Base-by-base conservation (phyloP, 164 flowering plant genomes). In the Chloranthus sessilifolius region DNA sequence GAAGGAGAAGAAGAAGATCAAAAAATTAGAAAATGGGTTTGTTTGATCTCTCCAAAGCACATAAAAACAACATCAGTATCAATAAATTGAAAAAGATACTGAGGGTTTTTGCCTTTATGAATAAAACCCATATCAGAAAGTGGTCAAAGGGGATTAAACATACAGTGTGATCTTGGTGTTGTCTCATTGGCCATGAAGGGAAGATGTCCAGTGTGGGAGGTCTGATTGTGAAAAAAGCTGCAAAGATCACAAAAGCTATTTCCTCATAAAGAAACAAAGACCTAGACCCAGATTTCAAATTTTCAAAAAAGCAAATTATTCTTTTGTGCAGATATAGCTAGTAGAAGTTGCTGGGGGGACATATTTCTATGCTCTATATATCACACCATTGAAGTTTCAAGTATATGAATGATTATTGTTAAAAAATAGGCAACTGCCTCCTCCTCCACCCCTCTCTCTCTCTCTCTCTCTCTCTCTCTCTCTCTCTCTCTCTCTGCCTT, bases 351-450 rank as follows among this genome's bases (percentile, higher is more conserved):
- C 58, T 21, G 38, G 25, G 52, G 61, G 66, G 68, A 52, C 65
- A 73, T 53, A 58, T 79, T 82, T 72, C 85, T 63, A 49, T 43
- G 56, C 76, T 73, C 77, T 76, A 65, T 66, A 50, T 66, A 77
- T 76, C 87, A 79, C 75, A 67, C 75, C 73, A 77, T 77, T 77
- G 68, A 65, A 74, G 61, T 60, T 56, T 66, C 56, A 64, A 36
- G 59, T 67, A 52, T 64, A 46, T 58, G 68, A 67, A 87, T 91
- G 80, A 87, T 85, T 78, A 67, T 72, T 31, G 56, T 62, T 47
- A 59, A 61, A 53, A 61, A 83, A 83, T 77, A 71, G 65, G 90
- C n/a, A 72, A 80, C 38, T 47, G 47, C 42, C 50, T 21, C 67
- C 46, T 62, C 60, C 63, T 63, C 56, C 56, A 58, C 52, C 63